Conservation (phyloP, 495 filamentous ascomycete genomes). For the Pseudoneurospora amorphoporcata region DNA sequence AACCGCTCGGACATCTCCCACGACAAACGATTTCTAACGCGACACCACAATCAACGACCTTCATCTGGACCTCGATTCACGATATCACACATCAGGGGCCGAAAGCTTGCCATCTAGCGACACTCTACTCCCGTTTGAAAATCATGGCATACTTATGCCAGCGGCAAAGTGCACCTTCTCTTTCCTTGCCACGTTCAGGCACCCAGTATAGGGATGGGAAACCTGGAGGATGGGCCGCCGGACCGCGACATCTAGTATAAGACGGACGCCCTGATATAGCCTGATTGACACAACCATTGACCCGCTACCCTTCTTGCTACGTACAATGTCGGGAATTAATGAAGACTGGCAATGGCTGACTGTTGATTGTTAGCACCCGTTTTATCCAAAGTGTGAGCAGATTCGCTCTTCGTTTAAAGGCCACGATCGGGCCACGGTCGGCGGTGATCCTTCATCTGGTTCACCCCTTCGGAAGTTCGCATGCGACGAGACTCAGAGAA, state of each 20-base stretch:
- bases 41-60: neutral
- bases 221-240: slow-evolving; percentile 17
- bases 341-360: slow-evolving; percentile 11
- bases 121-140: neutral
- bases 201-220: neutral
- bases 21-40: neutral
- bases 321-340: slow-evolving; percentile 15
- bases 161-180: accelerated
- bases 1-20: neutral
- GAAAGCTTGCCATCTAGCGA: neutral
- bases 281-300: slow-evolving; percentile 15
- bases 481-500: neutral
- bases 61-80: neutral
- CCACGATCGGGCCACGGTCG: neutral
- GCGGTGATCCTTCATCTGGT: neutral
- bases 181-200: neutral
- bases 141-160: neutral
- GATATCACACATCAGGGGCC: neutral
- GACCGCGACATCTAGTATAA: slow-evolving; percentile 20
- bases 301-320: neutral
- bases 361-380: neutral
- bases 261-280: slow-evolving; percentile 19
- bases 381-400: slow-evolving; percentile 28
- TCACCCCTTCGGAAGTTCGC: neutral
- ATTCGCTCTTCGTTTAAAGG: slow-evolving; percentile 7